phyloP scores from a whole-genome alignment of 768 basidiomycete genomes.

The Boletellus emodensis region DNA sequence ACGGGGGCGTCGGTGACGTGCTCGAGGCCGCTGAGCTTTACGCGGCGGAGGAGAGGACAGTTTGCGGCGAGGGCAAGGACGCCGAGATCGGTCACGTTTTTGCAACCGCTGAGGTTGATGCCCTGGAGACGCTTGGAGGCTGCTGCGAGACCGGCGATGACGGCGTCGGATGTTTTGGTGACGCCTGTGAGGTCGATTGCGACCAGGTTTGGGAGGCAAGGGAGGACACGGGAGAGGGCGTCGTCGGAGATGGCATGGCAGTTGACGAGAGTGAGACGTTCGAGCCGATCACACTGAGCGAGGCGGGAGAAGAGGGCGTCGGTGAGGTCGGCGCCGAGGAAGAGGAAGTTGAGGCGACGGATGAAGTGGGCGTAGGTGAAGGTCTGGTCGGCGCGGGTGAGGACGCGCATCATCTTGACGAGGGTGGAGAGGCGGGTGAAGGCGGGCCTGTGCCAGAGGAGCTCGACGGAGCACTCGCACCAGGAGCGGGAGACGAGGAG shows the following conservation, averaged over 20 bases:
- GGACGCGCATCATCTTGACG: slow-evolving; percentile 70
- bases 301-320: slow-evolving; percentile 74
- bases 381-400: slow-evolving; percentile 61
- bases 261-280: slow-evolving; percentile 84
- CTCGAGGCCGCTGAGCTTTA: slow-evolving; percentile 81
- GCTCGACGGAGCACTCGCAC: slow-evolving; percentile 94
- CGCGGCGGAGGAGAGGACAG: slow-evolving; percentile 77
- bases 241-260: slow-evolving; percentile 66
- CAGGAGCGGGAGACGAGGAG: slow-evolving; percentile 85
- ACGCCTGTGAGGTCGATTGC: slow-evolving; percentile 84
- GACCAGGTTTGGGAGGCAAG: slow-evolving; percentile 70
- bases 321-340: slow-evolving; percentile 61
- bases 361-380: slow-evolving; percentile 89
- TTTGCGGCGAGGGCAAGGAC: slow-evolving; percentile 70
- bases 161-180: slow-evolving; percentile 59
- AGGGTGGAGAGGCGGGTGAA: slow-evolving; percentile 69
- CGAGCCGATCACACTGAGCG: slow-evolving; percentile 71
- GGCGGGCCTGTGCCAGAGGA: slow-evolving; percentile 89
- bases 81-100: slow-evolving; percentile 71
- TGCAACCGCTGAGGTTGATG: slow-evolving; percentile 86
- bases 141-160: slow-evolving; percentile 66
- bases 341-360: slow-evolving; percentile 85
- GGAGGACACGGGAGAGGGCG: slow-evolving; percentile 60
- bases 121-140: slow-evolving; percentile 80
- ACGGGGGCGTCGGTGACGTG: slow-evolving; percentile 74